phyloP scores from a whole-genome alignment of 371 early-diverging fungal genomes.

The Syncephalastrum contaminatum region DNA sequence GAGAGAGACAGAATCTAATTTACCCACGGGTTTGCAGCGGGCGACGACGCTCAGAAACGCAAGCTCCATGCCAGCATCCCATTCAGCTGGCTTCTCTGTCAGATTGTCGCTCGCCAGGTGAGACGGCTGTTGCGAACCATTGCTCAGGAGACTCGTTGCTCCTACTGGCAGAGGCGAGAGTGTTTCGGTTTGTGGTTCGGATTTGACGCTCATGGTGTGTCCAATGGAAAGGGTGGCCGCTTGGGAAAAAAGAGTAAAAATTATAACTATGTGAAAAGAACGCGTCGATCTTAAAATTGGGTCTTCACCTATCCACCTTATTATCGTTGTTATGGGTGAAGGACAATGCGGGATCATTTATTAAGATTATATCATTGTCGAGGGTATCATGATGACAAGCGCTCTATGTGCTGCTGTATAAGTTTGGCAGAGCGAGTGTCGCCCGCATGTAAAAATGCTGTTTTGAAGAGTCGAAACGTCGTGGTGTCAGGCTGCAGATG shows the following conservation, averaged over 20 bases:
- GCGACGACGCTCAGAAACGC: slow-evolving; percentile 55
- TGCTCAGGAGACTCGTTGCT: no score
- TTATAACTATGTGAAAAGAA: no score
- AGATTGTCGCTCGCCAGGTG: background rate
- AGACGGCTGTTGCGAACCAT: background rate
- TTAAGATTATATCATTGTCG: no score
- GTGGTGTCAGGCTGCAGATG: slow-evolving; percentile 20
- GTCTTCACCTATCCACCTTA: no score
- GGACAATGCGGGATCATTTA: no score
- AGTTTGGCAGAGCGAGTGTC: slow-evolving; percentile 25
- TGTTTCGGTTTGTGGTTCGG: background rate
- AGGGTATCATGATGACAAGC: no score
- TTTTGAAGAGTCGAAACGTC: slow-evolving; percentile 39
- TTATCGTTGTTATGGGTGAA: no score
- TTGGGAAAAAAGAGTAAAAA: no score
- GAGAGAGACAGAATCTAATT: slow-evolving; percentile 1
- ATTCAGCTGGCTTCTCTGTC: slow-evolving; percentile 24
- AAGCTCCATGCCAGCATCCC: slow-evolving; percentile 64
- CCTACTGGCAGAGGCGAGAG: no score
- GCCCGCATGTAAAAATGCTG: slow-evolving; percentile 29
- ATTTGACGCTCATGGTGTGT: background rate
- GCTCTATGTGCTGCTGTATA: slow-evolving; percentile 1
- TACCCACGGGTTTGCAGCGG: slow-evolving; percentile 65
- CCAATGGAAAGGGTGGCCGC: no score
- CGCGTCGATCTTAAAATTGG: no score